Base-by-base conservation (phyloP, 345 rosid species). In the Kandelia obovata region DNA sequence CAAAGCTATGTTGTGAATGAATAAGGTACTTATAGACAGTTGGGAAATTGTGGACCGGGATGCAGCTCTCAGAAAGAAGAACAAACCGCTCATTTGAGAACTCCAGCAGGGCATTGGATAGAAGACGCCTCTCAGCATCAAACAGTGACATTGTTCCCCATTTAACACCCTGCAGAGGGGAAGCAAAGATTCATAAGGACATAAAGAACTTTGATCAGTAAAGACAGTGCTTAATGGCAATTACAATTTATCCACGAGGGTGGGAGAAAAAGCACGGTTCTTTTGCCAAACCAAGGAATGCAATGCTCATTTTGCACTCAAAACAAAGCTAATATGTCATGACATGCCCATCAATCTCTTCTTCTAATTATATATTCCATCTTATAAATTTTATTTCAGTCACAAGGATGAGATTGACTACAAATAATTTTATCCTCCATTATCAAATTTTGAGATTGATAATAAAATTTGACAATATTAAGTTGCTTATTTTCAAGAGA, bases 41-140 rank as follows among this genome's bases (percentile, higher is more conserved):
- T 35, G 83, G 85, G 71, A 93, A 93, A 79, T 91, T 91, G 77
- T 79, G 86, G 71, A 91, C 75, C 0, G 98, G 98, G 80, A 93
- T 88, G 80, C 98, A 93, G 83, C 97, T 93, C 80, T 93, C 98
- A 0, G 98, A 93, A 53, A 93, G 96, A 71, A 93, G 97, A 62
- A 91, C 74, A 71, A 93, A 93, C 61, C 97, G 88, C 67, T 93
- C 97, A 20, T 93, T 93, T 7, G 94, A 85, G 70, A 87, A 88
- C 76, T 93, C 97, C 57, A 91, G 86, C 71, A 93, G 68, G 57
- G 97, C 97, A 51, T 93, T 93, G 57, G 98, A 89, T 26, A 93
- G 84, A 66, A 93, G 94, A 58, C 98, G 94, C 81, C 83, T 91
- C 83, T 93, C 97, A 2, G 97, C 98, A 62, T 89, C 97, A 58